Evolutionary conservation across 345 rosid species (phyloP), one percentile per base, ranked within the genome.

Genomic region (Dovyalis caffra): DNA sequence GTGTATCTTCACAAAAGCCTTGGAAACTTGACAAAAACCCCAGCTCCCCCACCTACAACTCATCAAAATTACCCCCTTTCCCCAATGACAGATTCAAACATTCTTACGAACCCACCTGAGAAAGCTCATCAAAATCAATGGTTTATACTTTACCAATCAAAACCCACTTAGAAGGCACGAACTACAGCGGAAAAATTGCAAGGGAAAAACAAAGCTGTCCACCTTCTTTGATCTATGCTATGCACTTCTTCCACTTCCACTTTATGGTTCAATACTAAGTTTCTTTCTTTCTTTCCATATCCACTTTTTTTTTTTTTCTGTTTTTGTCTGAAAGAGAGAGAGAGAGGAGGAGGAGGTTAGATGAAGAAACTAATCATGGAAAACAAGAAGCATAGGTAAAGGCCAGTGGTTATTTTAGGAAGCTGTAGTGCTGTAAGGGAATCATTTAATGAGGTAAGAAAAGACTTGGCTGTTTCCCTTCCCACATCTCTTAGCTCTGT

Each of bases 381-480:
- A 87, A 83, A 83, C 64, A 77, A 72, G 77, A 81, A 83, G 75
- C 75, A 61, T 81, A 85, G 82, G 81, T 78, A 74, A 68, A 81
- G 47, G 79, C 86, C 85, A 84, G 83, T 76, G 61, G 74, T 68
- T 75, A 79, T 75, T 84, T 75, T 75, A 77, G 83, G 61, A 79
- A 83, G 51, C 80, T 79, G 79, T 67, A 21, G 28, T 71, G 84
- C 45, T 43, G 47, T 43, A 43, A 43, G 84, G 79, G 88, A 86
- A 85, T 83, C 89, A 81, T 43, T 71, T 77, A 82, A 88, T 88
- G 86, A 84, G 82, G 78, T 75, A 78, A 75, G 79, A 75, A 53
- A 79, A 78, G 77, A 77, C 33, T 5, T 68, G 87, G 84, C 71
- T 73, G 57, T 86, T 80, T 78, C 64, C 81, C 77, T 68, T 45